phyloP scores from a whole-genome alignment of 345 rosid genomes.

The Angophora floribunda region DNA sequence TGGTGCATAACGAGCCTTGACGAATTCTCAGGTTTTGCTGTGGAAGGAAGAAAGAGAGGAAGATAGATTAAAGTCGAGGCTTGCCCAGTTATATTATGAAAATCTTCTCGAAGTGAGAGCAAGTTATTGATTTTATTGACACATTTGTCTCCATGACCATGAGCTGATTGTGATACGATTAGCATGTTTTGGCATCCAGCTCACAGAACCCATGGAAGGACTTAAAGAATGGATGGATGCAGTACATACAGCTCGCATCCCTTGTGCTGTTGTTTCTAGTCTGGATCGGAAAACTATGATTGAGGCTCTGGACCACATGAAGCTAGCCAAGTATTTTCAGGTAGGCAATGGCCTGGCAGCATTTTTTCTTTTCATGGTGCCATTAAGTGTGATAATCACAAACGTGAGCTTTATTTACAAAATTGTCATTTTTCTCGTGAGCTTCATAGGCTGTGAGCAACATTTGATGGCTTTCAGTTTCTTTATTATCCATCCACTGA shows the following conservation, averaged over 20 bases:
- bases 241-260: slow-evolving; percentile 64
- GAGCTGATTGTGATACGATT: neutral
- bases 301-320: slow-evolving; percentile 58
- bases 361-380: neutral
- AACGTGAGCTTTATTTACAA: neutral
- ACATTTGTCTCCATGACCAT: neutral
- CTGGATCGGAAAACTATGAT: slow-evolving; percentile 78
- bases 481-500: neutral
- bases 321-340: slow-evolving; percentile 83
- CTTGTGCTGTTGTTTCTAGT: slow-evolving; percentile 93
- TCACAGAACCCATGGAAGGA: slow-evolving; percentile 62
- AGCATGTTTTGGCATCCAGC: slow-evolving; percentile 27
- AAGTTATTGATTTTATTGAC: neutral
- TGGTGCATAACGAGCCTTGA: neutral
- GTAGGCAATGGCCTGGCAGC: slow-evolving; percentile 12
- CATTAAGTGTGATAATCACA: neutral
- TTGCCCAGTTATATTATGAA: slow-evolving; percentile 60
- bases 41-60: slow-evolving; percentile 61
- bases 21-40: slow-evolving; percentile 46
- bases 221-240: slow-evolving; percentile 89
- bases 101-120: slow-evolving; percentile 52
- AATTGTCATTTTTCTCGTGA: neutral
- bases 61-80: slow-evolving; percentile 52
- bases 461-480: neutral
- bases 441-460: neutral